Conservation (phyloP, 1,139 yeast species). For the Debaryomyces sp. region DNA sequence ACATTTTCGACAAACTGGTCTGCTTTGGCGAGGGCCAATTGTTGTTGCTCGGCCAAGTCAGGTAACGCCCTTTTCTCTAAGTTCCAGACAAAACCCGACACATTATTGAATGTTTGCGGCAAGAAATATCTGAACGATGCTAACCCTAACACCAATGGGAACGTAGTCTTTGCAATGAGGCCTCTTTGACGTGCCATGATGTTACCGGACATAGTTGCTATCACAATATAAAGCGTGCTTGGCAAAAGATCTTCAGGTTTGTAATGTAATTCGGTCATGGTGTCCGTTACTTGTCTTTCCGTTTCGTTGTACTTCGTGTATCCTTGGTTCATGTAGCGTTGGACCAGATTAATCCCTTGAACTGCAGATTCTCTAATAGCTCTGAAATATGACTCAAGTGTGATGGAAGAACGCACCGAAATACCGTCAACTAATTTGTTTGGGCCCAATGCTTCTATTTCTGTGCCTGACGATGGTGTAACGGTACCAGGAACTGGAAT, state of each 20-base stretch:
- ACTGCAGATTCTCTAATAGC: constrained; percentile 42
- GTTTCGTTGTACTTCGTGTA: constrained; percentile 55
- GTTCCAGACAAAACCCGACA: constrained; percentile 61
- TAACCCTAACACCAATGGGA: constrained; percentile 70
- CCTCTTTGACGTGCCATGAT: constrained; percentile 77
- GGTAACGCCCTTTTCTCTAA: constrained; percentile 71
- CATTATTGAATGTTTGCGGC: constrained; percentile 76
- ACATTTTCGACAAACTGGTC: constrained; percentile 49
- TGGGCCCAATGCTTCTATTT: constrained; percentile 43
- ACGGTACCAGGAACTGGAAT: constrained; percentile 59
- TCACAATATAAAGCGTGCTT: constrained; percentile 66
- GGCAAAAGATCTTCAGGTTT: constrained; percentile 78
- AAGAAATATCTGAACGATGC: constrained; percentile 73
- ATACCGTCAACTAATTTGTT: constrained; percentile 57
- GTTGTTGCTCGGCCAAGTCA: constrained; percentile 66
- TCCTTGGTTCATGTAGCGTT: constrained; percentile 32
- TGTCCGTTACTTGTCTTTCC: constrained; percentile 68
- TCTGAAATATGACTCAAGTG: constrained; percentile 53
- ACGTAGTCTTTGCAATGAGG: constrained; percentile 54
- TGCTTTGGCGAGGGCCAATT: constrained; percentile 46
- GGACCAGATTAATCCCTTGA: constrained; percentile 17
- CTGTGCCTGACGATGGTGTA: constrained; percentile 53
- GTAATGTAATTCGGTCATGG: constrained; percentile 70
- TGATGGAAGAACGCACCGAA: constrained; percentile 54
- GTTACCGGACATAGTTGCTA: constrained; percentile 82